These are phyloP conservation scores for Arxiozyma telluris DNA, from an alignment of 1,139 yeast species.

Conservation along the genomic window DNA sequence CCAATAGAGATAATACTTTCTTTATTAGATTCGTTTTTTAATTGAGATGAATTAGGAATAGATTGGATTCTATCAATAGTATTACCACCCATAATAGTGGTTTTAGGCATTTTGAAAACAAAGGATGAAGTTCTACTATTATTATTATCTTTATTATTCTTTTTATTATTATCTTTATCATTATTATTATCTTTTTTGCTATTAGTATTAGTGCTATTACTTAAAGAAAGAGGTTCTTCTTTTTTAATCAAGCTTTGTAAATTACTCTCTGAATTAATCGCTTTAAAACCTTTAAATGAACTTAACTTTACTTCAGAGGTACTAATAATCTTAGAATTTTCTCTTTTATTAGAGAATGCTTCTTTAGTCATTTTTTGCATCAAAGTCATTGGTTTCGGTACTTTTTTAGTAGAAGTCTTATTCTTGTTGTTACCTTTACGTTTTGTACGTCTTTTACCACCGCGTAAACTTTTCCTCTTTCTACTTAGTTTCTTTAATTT, in stretches of 20 bases:
- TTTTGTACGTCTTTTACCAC: slow-evolving; percentile 20
- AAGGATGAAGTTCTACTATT: background rate
- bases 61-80: background rate
- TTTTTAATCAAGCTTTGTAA: background rate
- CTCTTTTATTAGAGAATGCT: slow-evolving; percentile 21
- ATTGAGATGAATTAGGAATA: background rate
- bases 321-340: slow-evolving; percentile 25
- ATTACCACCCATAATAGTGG: background rate
- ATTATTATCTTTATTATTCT: background rate
- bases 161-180: background rate
- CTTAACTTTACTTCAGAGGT: slow-evolving; percentile 24
- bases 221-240: background rate
- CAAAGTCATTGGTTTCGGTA: slow-evolving; percentile 16
- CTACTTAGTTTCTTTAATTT: slow-evolving; percentile 10
- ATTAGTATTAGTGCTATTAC: background rate
- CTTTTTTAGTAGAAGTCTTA: slow-evolving; percentile 8
- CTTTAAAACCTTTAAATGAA: slow-evolving; percentile 29
- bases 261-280: slow-evolving; percentile 7
- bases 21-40: background rate
- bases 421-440: slow-evolving; percentile 10
- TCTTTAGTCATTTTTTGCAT: slow-evolving; percentile 21
- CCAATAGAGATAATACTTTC: background rate
- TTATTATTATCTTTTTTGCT: background rate
- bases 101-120: background rate
- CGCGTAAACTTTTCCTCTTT: slow-evolving; percentile 29